Percentiles rank a stretch among this genome's conserved stretches.
phyloP scores from a whole-genome alignment of 2,329 filamentous ascomycete species.

The Dactylellina drechsleri region DNA sequence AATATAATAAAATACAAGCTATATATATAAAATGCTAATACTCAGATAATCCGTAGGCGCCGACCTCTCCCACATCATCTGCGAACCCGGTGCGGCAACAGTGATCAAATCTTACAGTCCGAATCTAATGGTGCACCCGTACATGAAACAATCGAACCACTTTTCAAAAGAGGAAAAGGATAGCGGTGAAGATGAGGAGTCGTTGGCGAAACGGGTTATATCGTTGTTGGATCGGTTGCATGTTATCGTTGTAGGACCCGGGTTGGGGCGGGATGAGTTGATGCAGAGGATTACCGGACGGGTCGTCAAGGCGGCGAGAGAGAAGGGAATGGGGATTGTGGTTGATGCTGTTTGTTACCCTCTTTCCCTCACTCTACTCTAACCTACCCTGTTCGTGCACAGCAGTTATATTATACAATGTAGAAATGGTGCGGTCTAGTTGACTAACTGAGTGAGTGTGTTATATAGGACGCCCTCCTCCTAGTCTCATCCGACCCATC shows the following conservation, averaged over 20 bases:
- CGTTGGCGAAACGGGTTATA: constrained; percentile 75
- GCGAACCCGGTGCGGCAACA: constrained; percentile 81
- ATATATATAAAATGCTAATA: too few relatives aligned
- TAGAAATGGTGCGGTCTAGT: background rate
- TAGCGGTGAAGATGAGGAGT: constrained; percentile 68
- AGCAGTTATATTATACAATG: background rate
- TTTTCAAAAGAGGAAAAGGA: constrained; percentile 64
- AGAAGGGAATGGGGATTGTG: constrained; percentile 79
- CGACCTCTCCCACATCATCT: constrained; percentile 84
- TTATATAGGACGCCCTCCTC: constrained; percentile 75
- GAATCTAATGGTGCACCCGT: constrained; percentile 97
- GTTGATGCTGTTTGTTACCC: constrained; percentile 72
- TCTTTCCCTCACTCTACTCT: background rate
- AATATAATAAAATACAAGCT: too few relatives aligned
- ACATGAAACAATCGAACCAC: constrained; percentile 81
- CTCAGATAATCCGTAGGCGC: constrained; percentile 55
- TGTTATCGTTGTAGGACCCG: constrained; percentile 90
- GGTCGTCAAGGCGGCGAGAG: constrained; percentile 81
- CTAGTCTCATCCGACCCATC: constrained; percentile 79
- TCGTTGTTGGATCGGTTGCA: constrained; percentile 86
- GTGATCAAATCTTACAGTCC: constrained; percentile 99
- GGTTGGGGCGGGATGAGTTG: constrained; percentile 84
- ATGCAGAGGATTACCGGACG: constrained; percentile 87
- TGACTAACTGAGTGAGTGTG: background rate
- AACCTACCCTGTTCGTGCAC: background rate